Evolutionary conservation across 2,329 filamentous ascomycete species (phyloP).

Genomic region (Colletotrichum tamarilloi): DNA sequence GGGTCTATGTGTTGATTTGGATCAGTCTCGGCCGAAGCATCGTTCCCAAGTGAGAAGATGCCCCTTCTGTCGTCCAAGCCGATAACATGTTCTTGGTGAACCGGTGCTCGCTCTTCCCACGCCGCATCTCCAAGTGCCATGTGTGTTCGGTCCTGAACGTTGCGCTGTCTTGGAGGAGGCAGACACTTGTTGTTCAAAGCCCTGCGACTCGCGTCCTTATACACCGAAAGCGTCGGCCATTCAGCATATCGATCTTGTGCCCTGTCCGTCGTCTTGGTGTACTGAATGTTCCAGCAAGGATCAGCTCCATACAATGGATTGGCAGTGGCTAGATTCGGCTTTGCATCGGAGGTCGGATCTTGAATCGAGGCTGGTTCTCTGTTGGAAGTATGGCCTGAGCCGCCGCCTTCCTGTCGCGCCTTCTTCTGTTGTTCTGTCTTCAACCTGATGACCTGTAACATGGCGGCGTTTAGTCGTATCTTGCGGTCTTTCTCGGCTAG

Average conservation of each 20-base stretch:
- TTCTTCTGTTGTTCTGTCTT: conserved; percentile 35
- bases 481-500: conserved; percentile 8
- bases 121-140: conserved; percentile 1
- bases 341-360: neutral
- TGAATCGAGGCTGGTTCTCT: conserved; percentile 3
- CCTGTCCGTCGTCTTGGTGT: conserved; percentile 15
- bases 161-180: conserved; percentile 45
- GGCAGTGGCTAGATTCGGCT: conserved; percentile 37
- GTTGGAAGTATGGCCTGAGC: neutral
- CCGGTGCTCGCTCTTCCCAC: neutral
- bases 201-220: conserved; percentile 50
- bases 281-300: conserved; percentile 47
- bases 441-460: neutral
- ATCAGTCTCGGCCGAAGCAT: neutral
- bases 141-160: too few species aligned
- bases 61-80: neutral
- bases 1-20: neutral
- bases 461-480: neutral
- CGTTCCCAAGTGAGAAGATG: neutral
- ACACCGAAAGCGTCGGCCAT: conserved; percentile 50
- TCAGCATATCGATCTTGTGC: conserved; percentile 36
- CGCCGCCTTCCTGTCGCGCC: conserved; percentile 20
- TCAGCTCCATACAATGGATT: conserved; percentile 47
- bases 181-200: conserved; percentile 40
- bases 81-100: neutral